These are phyloP conservation scores for Vigna hirtella DNA, from an alignment of 306 rosid genomes.

Conservation along the genomic window DNA sequence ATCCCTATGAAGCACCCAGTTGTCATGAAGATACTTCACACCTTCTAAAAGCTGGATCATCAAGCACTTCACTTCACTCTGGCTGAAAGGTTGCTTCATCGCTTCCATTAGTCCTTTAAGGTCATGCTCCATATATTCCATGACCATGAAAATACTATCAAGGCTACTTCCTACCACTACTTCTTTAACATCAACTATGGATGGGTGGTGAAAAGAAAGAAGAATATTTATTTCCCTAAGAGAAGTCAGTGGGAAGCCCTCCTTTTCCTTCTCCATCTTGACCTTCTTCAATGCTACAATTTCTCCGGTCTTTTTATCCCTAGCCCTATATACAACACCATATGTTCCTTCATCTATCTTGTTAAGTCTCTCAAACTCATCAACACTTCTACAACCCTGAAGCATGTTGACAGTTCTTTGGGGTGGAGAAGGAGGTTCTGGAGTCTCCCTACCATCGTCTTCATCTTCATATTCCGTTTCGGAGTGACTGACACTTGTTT, in stretches of 20 bases:
- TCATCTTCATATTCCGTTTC: slow-evolving; percentile 76
- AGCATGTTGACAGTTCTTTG: slow-evolving; percentile 92
- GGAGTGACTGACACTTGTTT: slow-evolving; percentile 59
- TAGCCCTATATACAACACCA: slow-evolving; percentile 98
- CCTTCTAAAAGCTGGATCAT: slow-evolving; percentile 97
- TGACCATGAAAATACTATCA: slow-evolving; percentile 99
- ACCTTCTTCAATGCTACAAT: slow-evolving; percentile 98
- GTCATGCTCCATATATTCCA: slow-evolving; percentile 99
- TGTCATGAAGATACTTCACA: slow-evolving; percentile 96
- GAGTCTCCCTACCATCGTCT: slow-evolving; percentile 54
- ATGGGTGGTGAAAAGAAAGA: slow-evolving; percentile 95
- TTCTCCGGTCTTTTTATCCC: slow-evolving; percentile 89
- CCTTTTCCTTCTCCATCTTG: slow-evolving; percentile 99
- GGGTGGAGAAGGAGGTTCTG: slow-evolving; percentile 68
- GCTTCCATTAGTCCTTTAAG: slow-evolving; percentile 97
- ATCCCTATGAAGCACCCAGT: slow-evolving; percentile 99
- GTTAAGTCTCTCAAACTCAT: slow-evolving; percentile 97
- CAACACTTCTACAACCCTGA: slow-evolving; percentile 98
- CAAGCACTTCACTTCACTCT: slow-evolving; percentile 98
- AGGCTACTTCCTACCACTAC: slow-evolving; percentile 98
- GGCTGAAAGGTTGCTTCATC: slow-evolving; percentile 97
- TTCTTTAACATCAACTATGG: slow-evolving; percentile 97
- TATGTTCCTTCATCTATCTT: slow-evolving; percentile 99
- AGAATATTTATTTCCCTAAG: slow-evolving; percentile 98
- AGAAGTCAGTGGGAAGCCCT: slow-evolving; percentile 98